Evolutionary conservation across 164 flowering plant genomes (phyloP), one percentile per base, ranked within the genome.

Genomic region (Chimonanthus salicifolius): DNA sequence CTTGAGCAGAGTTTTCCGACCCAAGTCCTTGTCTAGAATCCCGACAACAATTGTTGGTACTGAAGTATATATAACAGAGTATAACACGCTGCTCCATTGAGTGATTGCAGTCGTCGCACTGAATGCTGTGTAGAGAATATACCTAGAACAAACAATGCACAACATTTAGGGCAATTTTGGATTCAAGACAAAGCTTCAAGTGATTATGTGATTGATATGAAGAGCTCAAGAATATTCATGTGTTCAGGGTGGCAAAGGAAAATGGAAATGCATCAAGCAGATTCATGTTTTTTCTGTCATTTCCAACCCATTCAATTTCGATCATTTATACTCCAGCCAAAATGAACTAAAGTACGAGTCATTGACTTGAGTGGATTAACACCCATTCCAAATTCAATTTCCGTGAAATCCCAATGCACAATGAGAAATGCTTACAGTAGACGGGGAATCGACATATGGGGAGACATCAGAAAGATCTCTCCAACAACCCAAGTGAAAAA

Each of bases 21-120:
- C 83, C 75, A 96, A 85, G 81, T 94, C 95, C 79, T 94, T 96
- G 85, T 96, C 99, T 49, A 94, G 91, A 81, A 88, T 82, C 13
- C 86, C 98, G 54, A 96, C 89, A 73, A 92, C 76, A 46, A 96
- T 87, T 2, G 99, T 96, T 3, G 99, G 98, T 67, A 92, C 11
- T 5, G 98, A 75, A 8, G 94, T 89, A 82, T 96, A 96, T 49
- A 96, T 78, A 20, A 96, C 81, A 47, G 99, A 96, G 78, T 90
- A 96, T 67, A 96, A 75, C 75, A 92, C 81, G 54, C 97, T 93
- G 80, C 95, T 94, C 99, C 99, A 94, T 74, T 96, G 95, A 1
- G 77, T 94, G 69, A 96, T 84, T 45, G 98, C 97, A 58, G 99
- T 90, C 6, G 98, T 90, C 78, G 89, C 74, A 10, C 88, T 85